Percentiles rank a stretch among this genome's conserved stretches.
Evolutionary conservation across 441 rosid species (phyloP).

Genomic region (Adansonia grandidieri): DNA sequence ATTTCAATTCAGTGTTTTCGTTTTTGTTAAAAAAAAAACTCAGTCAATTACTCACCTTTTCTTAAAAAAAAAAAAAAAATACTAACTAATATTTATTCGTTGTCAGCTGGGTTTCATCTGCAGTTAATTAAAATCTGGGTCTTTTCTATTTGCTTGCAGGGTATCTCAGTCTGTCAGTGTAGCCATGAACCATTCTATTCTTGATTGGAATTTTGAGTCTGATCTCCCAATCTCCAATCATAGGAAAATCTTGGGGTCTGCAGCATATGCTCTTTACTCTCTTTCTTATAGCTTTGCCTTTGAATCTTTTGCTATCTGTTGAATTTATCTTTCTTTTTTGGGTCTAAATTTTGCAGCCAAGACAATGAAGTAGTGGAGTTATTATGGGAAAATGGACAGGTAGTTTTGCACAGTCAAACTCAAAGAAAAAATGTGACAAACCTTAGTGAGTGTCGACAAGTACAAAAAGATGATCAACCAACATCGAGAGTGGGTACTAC

Average conservation of each 20-base stretch:
- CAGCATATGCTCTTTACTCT: not conserved
- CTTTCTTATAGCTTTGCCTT: not conserved
- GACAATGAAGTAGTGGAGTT: slow-evolving; percentile 66
- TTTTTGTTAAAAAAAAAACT: not conserved
- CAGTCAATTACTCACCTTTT: not conserved
- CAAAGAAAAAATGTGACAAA: slow-evolving; percentile 39
- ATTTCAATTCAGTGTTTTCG: not conserved
- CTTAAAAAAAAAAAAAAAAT: not conserved
- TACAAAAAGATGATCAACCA: slow-evolving; percentile 35
- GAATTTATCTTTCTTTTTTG: slow-evolving; percentile 4
- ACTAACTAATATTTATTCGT: slow-evolving; percentile 17
- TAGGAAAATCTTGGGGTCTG: slow-evolving; percentile 48
- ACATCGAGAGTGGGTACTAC: slow-evolving; percentile 27
- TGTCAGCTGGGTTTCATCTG: slow-evolving; percentile 11
- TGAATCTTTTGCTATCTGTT: slow-evolving; percentile 12
- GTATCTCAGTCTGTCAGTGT: slow-evolving; percentile 26
- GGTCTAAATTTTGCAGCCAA: slow-evolving; percentile 39
- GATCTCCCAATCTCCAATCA: slow-evolving; percentile 45
- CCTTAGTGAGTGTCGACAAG: slow-evolving; percentile 14
- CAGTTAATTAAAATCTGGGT: slow-evolving; percentile 10
- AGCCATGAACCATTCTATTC: slow-evolving; percentile 61
- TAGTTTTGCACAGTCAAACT: slow-evolving; percentile 65
- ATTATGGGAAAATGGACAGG: slow-evolving; percentile 68
- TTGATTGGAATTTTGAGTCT: slow-evolving; percentile 61
- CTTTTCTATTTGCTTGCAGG: slow-evolving; percentile 20